Base-by-base conservation (phyloP, 1,139 yeast genomes). In the Suhomyces taliae region DNA sequence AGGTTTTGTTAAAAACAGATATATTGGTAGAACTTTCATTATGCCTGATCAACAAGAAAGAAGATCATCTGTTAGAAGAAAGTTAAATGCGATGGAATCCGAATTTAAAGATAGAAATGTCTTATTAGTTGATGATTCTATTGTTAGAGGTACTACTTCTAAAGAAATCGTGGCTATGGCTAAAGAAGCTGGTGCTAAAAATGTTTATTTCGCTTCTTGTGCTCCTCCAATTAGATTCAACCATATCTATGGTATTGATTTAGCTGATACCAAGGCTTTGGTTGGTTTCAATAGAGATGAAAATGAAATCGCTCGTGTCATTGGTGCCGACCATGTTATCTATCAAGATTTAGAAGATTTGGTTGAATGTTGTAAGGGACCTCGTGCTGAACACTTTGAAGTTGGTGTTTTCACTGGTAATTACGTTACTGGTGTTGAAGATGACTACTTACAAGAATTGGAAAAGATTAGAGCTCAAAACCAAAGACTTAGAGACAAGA, bases 1-100 rank as follows among this genome's bases (percentile, higher is more conserved):
- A 71, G 99, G 98, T 27, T 95, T 93, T 63, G 95, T 93, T 53
- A 93, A 93, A 69, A 93, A 93, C 73, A 82, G 98, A 61, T 93
- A 93, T 62, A 95, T 93, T 53, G 99, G 99, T 34, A 83, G 99
- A 67, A 93, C 99, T 0, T 93, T 93, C 64, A 93, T 93, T 62
- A 93, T 93, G 99, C 98, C 99, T 11, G 91, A 90, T 71, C 99
- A 95, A 72, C 83, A 85, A 65, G 96, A 90, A 69, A 83, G 99
- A 68, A 84, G 91, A 48, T 89, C 97, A 9, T 87, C 95, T 33
- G 99, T 93, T 24, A 82, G 99, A 64, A 82, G 97, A 60, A 93
- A 93, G 71, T 78, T 93, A 62, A 93, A 93, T 66, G 97, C 99
- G 7, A 93, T 93, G 97, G 90, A 85, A 52, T 82, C 89, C 46